These are phyloP conservation scores for Ceriops tagal DNA, from an alignment of 345 rosid genomes.

Conservation along the genomic window DNA sequence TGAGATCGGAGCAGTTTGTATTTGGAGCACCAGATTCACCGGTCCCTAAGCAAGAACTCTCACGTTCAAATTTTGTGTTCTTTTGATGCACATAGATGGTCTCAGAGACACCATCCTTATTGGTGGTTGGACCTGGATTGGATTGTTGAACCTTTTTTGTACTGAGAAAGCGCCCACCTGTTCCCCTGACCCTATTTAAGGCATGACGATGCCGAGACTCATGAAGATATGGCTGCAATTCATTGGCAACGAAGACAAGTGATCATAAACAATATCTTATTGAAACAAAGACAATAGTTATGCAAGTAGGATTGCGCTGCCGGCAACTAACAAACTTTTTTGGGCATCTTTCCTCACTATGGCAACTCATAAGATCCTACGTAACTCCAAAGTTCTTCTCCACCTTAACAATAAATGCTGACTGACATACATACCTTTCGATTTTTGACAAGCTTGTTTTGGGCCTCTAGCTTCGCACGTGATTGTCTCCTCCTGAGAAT, in stretches of 20 bases:
- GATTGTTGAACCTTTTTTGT: constrained; percentile 27
- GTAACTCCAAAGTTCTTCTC: not conserved
- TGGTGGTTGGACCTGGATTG: constrained; percentile 1
- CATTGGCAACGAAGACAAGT: not conserved
- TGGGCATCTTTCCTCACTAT: not conserved
- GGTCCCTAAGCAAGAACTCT: constrained; percentile 9
- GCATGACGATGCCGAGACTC: constrained; percentile 58
- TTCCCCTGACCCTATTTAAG: constrained; percentile 44
- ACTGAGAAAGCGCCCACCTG: constrained; percentile 52
- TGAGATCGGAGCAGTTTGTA: constrained; percentile 20
- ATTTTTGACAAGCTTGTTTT: constrained; percentile 41
- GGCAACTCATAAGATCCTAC: not conserved
- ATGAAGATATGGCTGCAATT: constrained; percentile 51
- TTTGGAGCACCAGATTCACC: constrained; percentile 15
- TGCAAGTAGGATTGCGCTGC: too few species aligned
- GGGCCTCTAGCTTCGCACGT: constrained; percentile 50
- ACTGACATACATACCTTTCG: constrained; percentile 35
- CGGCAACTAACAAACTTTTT: not conserved
- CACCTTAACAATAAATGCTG: not conserved
- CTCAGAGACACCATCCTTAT: constrained; percentile 1
- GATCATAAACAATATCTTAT: not conserved
- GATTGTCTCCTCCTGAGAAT: constrained; percentile 51
- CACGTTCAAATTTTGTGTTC: constrained; percentile 3
- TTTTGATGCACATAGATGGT: not conserved
- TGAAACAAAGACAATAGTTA: too few species aligned